A percentile compares a stretch with the other conserved stretches of the same genome.
Conservation (phyloP, 305 asterid genomes). For the Fraxinus latifolia region DNA sequence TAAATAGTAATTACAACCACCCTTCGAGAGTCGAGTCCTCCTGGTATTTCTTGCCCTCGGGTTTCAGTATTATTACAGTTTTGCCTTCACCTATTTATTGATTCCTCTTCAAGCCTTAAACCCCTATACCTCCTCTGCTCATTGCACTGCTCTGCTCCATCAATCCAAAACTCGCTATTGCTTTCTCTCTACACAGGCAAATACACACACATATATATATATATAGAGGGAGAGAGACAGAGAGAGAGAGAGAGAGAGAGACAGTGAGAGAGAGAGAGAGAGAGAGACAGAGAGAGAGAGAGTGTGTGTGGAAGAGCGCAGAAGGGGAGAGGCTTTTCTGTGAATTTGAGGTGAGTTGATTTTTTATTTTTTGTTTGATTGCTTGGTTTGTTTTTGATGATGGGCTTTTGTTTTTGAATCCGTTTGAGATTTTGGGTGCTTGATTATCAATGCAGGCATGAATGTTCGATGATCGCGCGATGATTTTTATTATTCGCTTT, state of each 20-base stretch:
- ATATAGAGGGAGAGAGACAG: background rate
- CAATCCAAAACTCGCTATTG: background rate
- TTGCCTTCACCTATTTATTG: background rate
- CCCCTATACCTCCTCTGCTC: conserved; percentile 5
- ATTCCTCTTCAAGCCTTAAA: background rate
- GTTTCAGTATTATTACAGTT: background rate
- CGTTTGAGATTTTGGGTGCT: background rate
- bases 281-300: background rate
- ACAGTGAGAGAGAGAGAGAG: background rate
- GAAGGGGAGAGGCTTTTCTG: background rate
- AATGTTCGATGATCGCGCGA: background rate
- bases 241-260: background rate
- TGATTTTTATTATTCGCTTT: background rate
- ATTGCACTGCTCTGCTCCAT: background rate
- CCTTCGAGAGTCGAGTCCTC: background rate
- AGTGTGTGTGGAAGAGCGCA: background rate
- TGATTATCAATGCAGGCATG: background rate
- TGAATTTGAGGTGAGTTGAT: background rate
- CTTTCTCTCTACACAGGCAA: background rate
- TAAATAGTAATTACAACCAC: background rate
- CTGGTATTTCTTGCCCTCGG: background rate
- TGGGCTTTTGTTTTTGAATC: background rate
- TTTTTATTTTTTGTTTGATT: background rate
- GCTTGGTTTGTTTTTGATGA: background rate
- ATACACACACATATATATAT: background rate